Evolutionary conservation across 2,329 filamentous ascomycete species (phyloP), one percentile per base, ranked within the genome.

Genomic region (Pseudogymnoascus sp.): DNA sequence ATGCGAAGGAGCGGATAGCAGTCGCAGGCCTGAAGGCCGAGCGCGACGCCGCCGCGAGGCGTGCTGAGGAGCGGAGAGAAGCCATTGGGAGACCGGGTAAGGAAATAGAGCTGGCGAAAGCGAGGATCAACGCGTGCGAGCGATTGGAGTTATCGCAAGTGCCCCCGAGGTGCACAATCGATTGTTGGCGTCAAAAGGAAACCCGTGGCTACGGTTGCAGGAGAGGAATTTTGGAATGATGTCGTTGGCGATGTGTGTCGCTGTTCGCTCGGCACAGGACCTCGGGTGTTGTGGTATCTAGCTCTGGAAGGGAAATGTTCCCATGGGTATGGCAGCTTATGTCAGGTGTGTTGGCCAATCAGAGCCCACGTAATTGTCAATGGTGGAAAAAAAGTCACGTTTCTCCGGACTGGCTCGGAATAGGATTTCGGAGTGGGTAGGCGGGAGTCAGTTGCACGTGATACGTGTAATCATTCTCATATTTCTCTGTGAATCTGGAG

Each of bases 41-140:
- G 71, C 75, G 70, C 74, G 78, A 72, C 74, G 75, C 67, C 69
- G 72, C 79, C 68, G 85, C 70, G 64, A 84, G 72, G 72, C 82
- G 79, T 66, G 78, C 72, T 63, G 82, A 77, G 70, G 81, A 82
- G 79, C 83, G 83, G 75, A 86, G 82, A 79, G 83, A 78, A 72
- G 83, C 81, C 83, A 86, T 86, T 73, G 71, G 77, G 68, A 58
- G 16, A 61, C 22, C 23, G 49, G 58, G 36, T 58, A 55, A 60
- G 58, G 33, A 60, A 41, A 33, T n/a, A 9, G 59, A 49, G 16
- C 59, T 60, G 23, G 22, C 14, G 59, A 60, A 38, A 60, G 38
- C 38, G 38, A 60, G 22, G 23, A 49, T 22, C 36, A 55, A 33
- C 49, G 28, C 49, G 49, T 55, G 28, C 2, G 28, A 22, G 49